Conservation (phyloP, 306 rosid genomes). For the Acacia acuminata region DNA sequence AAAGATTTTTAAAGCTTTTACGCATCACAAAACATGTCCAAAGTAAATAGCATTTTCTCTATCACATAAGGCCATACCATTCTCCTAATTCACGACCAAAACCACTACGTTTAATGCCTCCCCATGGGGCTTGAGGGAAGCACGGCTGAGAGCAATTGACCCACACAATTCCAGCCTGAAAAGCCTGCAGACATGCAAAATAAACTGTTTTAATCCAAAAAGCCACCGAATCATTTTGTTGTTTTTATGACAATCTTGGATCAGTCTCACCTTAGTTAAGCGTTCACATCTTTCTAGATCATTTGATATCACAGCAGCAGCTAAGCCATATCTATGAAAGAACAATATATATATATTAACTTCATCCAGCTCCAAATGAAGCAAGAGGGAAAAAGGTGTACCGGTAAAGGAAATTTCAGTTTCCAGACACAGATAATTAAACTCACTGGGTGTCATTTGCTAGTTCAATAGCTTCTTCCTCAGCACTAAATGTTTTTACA, state of each 20-base stretch:
- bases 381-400: not conserved
- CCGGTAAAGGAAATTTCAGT: conserved; percentile 11
- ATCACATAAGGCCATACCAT: conserved; percentile 55
- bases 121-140: conserved; percentile 99
- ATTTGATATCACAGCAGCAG: conserved; percentile 86
- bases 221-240: conserved; percentile 6
- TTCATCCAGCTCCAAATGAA: conserved; percentile 16
- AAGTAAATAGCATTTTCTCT: not conserved
- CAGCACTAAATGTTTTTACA: conserved; percentile 84
- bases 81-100: conserved; percentile 98
- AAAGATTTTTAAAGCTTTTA: not conserved
- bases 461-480: conserved; percentile 90
- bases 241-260: conserved; percentile 26
- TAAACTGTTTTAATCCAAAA: conserved; percentile 14
- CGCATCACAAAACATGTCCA: not conserved
- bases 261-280: conserved; percentile 64
- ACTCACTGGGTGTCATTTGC: conserved; percentile 87
- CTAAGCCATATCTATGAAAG: conserved; percentile 79
- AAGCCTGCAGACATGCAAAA: conserved; percentile 54
- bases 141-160: conserved; percentile 97
- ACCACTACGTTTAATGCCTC: conserved; percentile 95
- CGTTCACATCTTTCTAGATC: conserved; percentile 97
- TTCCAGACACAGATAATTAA: conserved; percentile 2
- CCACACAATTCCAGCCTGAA: conserved; percentile 93
- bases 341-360: conserved; percentile 25